Base-by-base conservation (phyloP, 495 filamentous ascomycete species). In the Aspergillus taichungensis region DNA sequence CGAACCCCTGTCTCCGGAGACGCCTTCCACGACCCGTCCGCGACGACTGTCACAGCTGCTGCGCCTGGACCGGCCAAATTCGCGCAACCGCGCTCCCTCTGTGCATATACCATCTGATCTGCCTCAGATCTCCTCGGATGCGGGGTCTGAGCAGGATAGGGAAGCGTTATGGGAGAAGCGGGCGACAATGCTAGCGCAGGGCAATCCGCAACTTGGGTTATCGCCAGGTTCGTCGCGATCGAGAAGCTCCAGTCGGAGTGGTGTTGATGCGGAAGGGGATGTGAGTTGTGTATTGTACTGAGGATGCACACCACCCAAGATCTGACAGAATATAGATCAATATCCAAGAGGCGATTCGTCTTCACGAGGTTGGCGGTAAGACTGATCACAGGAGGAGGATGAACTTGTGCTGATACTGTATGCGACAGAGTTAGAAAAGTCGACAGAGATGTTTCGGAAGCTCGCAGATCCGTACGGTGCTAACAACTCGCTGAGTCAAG, bases 401-500 rank as follows among this genome's bases (percentile, higher is more conserved):
- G 24, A 40, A 28, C 32, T 13, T 32, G 12, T 34, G 11, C 55
- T 50, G 37, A 40, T 18, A 31, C 9, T 46, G 14, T 27, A 39
- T 12, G 31, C 13, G 43, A 39, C 44, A 72, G 69, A 72, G 43
- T 71, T 91, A 34, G 80, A 84, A 54, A 66, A 66, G 54, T 89
- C 88, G 40, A 98, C 94, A 35, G 67, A 68, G 13, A 79, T 97
- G 75, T 97, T 99, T 66, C 88, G 82, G 12, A 75, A 77, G 35
- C 75, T 99, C 42, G 94, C 92, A 30, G 84, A 95, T 60, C 87
- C 84, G 13, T 78, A 83, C 46, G 88, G 87, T 14, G 74, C 79
- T 43, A 94, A 94, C 64, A 95, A 96, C 63, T 86, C 90, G 12
- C 73, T 99, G 54, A 90, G 87, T 56, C 91, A 99, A 64, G 92